A percentile compares a stretch with the other conserved stretches of the same genome.
These are phyloP conservation scores for Penicillium sp. DNA, from an alignment of 2,329 filamentous ascomycete species.

Conservation along the genomic window DNA sequence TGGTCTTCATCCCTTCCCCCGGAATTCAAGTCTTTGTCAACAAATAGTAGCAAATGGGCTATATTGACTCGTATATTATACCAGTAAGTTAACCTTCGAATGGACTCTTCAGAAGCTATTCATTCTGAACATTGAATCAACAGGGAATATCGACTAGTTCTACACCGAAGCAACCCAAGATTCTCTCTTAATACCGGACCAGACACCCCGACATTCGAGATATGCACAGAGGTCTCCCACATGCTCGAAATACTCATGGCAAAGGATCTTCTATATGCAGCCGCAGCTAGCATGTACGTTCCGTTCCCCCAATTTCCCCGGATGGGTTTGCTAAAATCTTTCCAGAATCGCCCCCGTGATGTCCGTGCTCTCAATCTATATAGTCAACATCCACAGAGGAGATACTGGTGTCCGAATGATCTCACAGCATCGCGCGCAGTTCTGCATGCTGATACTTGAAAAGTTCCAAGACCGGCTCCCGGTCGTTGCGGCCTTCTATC, in stretches of 20 bases:
- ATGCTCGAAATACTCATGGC: slow-evolving; percentile 24
- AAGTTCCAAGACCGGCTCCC: slow-evolving; percentile 25
- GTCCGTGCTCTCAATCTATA: slow-evolving; percentile 16
- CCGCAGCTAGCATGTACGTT: slow-evolving; percentile 12
- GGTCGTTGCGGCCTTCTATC: slow-evolving; percentile 14
- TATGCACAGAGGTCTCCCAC: slow-evolving; percentile 19
- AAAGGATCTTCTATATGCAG: slow-evolving; percentile 15
- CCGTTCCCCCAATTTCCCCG: neutral
- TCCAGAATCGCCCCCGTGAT: slow-evolving; percentile 16
- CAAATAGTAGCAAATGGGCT: slow-evolving; percentile 11
- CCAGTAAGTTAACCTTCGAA: slow-evolving; percentile 5
- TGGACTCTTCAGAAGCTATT: too few species aligned
- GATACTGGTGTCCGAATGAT: slow-evolving; percentile 17
- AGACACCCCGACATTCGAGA: slow-evolving; percentile 15
- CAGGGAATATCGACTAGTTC: slow-evolving; percentile 13
- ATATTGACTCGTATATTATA: slow-evolving; percentile 14
- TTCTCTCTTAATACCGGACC: slow-evolving; percentile 13
- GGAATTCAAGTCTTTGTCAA: slow-evolving; percentile 9
- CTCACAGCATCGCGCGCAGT: slow-evolving; percentile 26
- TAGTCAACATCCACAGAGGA: slow-evolving; percentile 19
- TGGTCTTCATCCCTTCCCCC: slow-evolving; percentile 11
- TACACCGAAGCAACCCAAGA: slow-evolving; percentile 15
- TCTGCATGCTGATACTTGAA: slow-evolving; percentile 27
- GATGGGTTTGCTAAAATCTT: neutral
- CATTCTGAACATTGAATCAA: neutral